Conservation (phyloP, 2,329 filamentous ascomycete species). For the Xenoacremonium recifei region DNA sequence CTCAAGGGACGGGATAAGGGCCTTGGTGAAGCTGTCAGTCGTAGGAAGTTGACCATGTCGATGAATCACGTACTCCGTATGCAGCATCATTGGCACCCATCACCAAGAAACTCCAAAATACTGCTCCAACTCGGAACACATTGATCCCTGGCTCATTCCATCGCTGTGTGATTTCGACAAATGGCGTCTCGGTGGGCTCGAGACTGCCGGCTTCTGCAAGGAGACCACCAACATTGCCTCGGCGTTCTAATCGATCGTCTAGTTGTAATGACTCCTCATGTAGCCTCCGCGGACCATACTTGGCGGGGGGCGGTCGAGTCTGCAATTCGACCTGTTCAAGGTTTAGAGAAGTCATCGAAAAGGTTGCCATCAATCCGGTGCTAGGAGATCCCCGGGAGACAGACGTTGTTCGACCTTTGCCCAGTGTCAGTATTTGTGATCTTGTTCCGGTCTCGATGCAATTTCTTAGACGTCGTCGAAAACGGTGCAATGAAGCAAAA, state of each 20-base stretch:
- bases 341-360: not conserved
- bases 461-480: too few species aligned
- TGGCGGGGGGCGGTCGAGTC: not conserved
- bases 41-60: not conserved
- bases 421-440: too few species aligned
- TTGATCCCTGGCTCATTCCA: slow-evolving; percentile 52
- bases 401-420: too few species aligned
- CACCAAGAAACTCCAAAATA: slow-evolving; percentile 57
- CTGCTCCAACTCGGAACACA: slow-evolving; percentile 46
- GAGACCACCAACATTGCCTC: not conserved
- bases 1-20: slow-evolving; percentile 44
- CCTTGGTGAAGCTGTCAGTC: slow-evolving; percentile 28
- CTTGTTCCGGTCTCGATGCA: too few species aligned
- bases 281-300: not conserved
- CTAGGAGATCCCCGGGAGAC: too few species aligned
- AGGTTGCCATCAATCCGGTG: too few species aligned
- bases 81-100: slow-evolving; percentile 59
- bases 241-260: too few species aligned
- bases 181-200: not conserved
- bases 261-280: too few species aligned
- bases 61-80: slow-evolving; percentile 48
- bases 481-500: too few species aligned
- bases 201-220: not conserved
- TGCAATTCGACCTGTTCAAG: not conserved
- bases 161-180: slow-evolving; percentile 26